These are phyloP conservation scores for Rubia peregrina DNA, from an alignment of 305 asterid genomes.

Conservation along the genomic window DNA sequence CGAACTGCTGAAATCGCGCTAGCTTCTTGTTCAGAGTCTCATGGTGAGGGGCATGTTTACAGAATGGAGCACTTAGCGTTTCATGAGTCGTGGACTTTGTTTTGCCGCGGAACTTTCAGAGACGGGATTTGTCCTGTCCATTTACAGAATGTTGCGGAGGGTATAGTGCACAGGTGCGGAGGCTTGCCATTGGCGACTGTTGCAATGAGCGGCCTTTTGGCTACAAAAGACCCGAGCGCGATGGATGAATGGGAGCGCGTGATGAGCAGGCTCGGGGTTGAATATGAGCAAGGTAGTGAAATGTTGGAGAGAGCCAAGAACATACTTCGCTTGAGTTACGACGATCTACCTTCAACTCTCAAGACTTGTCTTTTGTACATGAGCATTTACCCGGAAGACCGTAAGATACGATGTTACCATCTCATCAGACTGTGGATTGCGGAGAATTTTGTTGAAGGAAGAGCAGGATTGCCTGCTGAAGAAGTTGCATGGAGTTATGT, in stretches of 20 bases:
- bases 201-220: slow-evolving; percentile 12
- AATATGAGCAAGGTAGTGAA: neutral
- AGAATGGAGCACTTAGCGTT: slow-evolving; percentile 17
- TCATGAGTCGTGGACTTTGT: slow-evolving; percentile 26
- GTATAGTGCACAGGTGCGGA: slow-evolving; percentile 15
- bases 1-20: slow-evolving; percentile 23
- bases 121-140: slow-evolving; percentile 22
- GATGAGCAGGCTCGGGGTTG: neutral
- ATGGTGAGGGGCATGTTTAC: slow-evolving; percentile 9
- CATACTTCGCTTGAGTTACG: slow-evolving; percentile 13
- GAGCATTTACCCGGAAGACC: slow-evolving; percentile 18
- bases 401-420: neutral
- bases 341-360: slow-evolving; percentile 9
- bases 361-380: slow-evolving; percentile 14
- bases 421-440: slow-evolving; percentile 12
- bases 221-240: neutral
- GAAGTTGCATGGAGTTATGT: slow-evolving; percentile 17
- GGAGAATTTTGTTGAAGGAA: slow-evolving; percentile 12
- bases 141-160: slow-evolving; percentile 10
- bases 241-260: slow-evolving; percentile 14
- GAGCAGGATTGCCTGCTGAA: neutral
- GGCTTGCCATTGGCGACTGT: slow-evolving; percentile 17
- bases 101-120: slow-evolving; percentile 24
- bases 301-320: neutral
- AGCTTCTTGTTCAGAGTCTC: neutral